Conservation (phyloP, 495 filamentous ascomycete genomes). For the Lepraria neglecta region DNA sequence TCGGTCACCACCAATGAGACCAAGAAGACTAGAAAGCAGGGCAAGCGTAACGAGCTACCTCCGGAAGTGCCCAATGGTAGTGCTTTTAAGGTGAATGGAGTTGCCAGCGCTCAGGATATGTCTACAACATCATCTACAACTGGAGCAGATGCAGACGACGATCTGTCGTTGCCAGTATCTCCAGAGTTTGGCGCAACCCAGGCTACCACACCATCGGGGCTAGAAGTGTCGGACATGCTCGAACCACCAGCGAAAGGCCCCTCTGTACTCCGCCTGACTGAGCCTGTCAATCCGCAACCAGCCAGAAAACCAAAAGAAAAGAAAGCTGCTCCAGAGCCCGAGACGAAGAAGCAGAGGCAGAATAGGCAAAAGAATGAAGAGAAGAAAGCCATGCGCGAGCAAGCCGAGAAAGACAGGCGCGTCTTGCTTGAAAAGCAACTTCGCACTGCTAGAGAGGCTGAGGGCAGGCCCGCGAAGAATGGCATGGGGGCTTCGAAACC, state of each 20-base stretch:
- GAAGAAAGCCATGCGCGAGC: constrained; percentile 61
- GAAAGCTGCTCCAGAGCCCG: constrained; percentile 53
- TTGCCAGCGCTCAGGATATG: constrained; percentile 39
- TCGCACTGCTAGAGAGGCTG: constrained; percentile 68
- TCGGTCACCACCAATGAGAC: constrained; percentile 41
- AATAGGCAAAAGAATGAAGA: constrained; percentile 75
- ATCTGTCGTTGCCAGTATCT: constrained; percentile 60
- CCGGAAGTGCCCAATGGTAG: constrained; percentile 19
- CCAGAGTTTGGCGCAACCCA: constrained; percentile 50
- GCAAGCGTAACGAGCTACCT: constrained; percentile 21
- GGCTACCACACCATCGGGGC: constrained; percentile 36
- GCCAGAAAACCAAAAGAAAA: constrained; percentile 53
- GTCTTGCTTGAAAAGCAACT: constrained; percentile 70
- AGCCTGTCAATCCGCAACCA: constrained; percentile 46
- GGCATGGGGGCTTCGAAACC: constrained; percentile 55
- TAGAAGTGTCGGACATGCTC: constrained; percentile 80
- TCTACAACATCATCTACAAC: constrained; percentile 62
- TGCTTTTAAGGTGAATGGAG: constrained; percentile 33
- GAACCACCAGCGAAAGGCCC: constrained; percentile 62
- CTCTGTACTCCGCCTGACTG: constrained; percentile 70
- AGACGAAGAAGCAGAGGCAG: constrained; percentile 89
- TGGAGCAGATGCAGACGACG: constrained; percentile 76
- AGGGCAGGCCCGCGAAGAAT: constrained; percentile 69
- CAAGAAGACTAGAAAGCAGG: constrained; percentile 52
- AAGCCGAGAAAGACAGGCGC: constrained; percentile 66